Evolutionary conservation across 306 rosid species (phyloP), one percentile per base, ranked within the genome.

Genomic region (Vigna trinervia): DNA sequence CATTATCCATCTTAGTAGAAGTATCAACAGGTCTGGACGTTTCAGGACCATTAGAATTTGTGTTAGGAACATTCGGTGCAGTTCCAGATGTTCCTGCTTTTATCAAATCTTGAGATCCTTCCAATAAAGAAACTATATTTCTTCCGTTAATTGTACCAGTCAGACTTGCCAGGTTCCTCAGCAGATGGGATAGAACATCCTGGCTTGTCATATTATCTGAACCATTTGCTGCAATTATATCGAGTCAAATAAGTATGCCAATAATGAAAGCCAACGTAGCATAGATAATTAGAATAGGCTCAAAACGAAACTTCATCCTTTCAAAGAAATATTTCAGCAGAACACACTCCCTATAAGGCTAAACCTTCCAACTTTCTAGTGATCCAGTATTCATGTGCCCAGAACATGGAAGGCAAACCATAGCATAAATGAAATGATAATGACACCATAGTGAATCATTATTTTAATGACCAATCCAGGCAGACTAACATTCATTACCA

Each of bases 141-240:
- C 86, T 81, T 67, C 86, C 93, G 70, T 85, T 89, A 32, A 81
- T 65, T 28, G 90, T 82, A 81, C 89, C 94, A 68, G 88, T 68
- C 62, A 84, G 39, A 81, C 78, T 83, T 61, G 89, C 91, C 69
- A 94, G 85, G 86, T 78, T 91, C 82, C 78, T 84, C 70, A 91
- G 80, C 70, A 91, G 87, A 87, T 85, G 93, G 75, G 94, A 84
- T 6, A 91, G 83, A 63, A 89, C 82, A 85, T 89, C 94, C 81
- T 80, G 87, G 78, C 88, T 92, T 82, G 83, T 87, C 6, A 73
- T 53, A 20, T 80, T 74, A 78, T 83, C 89, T 23, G 89, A 78
- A 53, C 74, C 87, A 77, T 82, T 89, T 73, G 92, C 98, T 94
- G 90, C 88, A 84, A 71, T 77, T 78, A 77, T 60, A 34, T 46